Evolutionary conservation across 208 protist species (phyloP).

Genomic region (Crithidia brevicula): DNA sequence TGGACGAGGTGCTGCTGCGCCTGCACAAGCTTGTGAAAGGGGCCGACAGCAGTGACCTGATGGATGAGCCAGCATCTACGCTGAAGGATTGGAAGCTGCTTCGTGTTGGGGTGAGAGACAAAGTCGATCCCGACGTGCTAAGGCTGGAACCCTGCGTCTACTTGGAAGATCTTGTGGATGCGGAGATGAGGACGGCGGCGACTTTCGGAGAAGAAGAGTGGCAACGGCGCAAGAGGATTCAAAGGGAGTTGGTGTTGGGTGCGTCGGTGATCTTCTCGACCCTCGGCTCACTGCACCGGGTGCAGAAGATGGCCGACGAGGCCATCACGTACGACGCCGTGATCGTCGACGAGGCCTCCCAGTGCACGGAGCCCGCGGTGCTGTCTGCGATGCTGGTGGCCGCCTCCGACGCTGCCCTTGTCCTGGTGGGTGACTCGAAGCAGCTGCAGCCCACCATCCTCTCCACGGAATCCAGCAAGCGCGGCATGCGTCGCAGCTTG

Average conservation of each 20-base stretch:
- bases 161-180: constrained; percentile 46
- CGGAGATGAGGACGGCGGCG: neutral
- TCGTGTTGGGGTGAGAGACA: constrained; percentile 67
- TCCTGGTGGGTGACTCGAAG: constrained; percentile 90
- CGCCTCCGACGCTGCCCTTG: constrained; percentile 44
- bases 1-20: constrained; percentile 74
- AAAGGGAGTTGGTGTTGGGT: neutral
- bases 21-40: constrained; percentile 20
- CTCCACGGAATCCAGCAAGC: constrained; percentile 47
- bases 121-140: constrained; percentile 48
- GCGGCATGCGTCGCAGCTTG: constrained; percentile 69
- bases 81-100: constrained; percentile 16
- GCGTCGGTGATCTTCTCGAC: constrained; percentile 59
- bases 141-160: constrained; percentile 41
- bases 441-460: constrained; percentile 93
- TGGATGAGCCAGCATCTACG: neutral
- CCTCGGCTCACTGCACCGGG: constrained; percentile 78
- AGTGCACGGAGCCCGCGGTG: constrained; percentile 88
- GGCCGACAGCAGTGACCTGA: neutral
- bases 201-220: neutral
- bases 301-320: constrained; percentile 35
- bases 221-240: neutral
- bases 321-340: constrained; percentile 77
- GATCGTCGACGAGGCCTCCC: constrained; percentile 93
- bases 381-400: constrained; percentile 67